Conservation (phyloP, 768 basidiomycete species). For the Agrocybe pediades region DNA sequence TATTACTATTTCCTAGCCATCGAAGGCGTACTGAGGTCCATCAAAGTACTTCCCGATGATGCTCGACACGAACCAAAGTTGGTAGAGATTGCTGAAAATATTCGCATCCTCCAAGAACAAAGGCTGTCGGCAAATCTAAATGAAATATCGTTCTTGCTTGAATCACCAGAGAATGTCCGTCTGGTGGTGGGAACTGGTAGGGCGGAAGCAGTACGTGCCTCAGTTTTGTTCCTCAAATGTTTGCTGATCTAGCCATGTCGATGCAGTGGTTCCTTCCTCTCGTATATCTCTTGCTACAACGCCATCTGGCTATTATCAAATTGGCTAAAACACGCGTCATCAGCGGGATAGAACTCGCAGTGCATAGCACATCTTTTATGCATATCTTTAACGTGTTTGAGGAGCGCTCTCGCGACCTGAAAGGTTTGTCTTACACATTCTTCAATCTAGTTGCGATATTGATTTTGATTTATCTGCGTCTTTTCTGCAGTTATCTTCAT, state of each 20-base stretch:
- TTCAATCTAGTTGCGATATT: too few relatives aligned
- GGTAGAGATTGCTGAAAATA: background rate
- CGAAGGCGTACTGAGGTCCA: background rate
- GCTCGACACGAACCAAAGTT: background rate
- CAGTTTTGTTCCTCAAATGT: background rate
- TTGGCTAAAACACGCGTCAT: slow-evolving; percentile 4
- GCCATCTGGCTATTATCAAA: slow-evolving; percentile 18
- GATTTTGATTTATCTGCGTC: background rate
- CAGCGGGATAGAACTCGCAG: background rate
- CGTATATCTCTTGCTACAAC: slow-evolving; percentile 18
- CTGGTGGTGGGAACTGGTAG: slow-evolving; percentile 2
- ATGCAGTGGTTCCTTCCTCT: slow-evolving; percentile 22
- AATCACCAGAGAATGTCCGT: background rate
- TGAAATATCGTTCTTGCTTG: background rate
- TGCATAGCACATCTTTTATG: slow-evolving; percentile 2
- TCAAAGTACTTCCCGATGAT: background rate
- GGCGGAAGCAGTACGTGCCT: slow-evolving; percentile 5
- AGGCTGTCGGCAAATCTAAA: background rate
- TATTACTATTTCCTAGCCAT: background rate
- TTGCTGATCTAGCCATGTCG: background rate
- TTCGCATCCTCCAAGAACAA: background rate
- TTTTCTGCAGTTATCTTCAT: slow-evolving; percentile 6
- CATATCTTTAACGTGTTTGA: slow-evolving; percentile 11
- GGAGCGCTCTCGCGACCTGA: slow-evolving; percentile 6
- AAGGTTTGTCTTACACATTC: too few relatives aligned